A percentile compares a stretch with the other conserved stretches of the same genome.
These are phyloP conservation scores for Pouteria glomerata DNA, from an alignment of 148 eudicot genomes.

Conservation along the genomic window DNA sequence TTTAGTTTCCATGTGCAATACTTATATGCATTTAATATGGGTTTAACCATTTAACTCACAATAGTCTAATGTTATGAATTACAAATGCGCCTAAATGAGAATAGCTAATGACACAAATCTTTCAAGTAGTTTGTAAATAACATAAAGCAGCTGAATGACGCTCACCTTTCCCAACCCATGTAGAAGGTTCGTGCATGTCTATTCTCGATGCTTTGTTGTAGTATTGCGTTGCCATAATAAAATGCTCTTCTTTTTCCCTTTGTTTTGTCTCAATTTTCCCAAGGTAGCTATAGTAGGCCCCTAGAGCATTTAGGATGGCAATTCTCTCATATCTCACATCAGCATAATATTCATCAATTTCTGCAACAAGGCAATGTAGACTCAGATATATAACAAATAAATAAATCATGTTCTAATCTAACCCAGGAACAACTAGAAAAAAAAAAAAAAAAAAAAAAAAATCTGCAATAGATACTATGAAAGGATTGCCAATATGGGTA, in stretches of 20 bases:
- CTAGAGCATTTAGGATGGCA: slow-evolving; percentile 90
- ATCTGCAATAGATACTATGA: not conserved
- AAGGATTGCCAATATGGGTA: not conserved
- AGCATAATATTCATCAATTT: slow-evolving; percentile 89
- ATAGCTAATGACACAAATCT: too few relatives aligned
- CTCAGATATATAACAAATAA: slow-evolving; percentile 1
- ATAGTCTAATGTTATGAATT: too few relatives aligned
- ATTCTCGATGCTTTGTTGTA: slow-evolving; percentile 91
- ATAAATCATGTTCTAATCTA: not conserved
- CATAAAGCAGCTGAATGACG: not conserved
- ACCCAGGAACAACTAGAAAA: not conserved
- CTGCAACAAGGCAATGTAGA: slow-evolving; percentile 39
- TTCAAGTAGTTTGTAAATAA: not conserved
- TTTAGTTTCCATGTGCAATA: not conserved
- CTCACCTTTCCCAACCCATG: slow-evolving; percentile 97
- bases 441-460: not conserved
- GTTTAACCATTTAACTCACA: not conserved
- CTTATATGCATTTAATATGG: not conserved
- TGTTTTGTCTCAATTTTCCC: slow-evolving; percentile 80
- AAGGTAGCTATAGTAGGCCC: slow-evolving; percentile 80
- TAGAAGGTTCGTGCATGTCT: slow-evolving; percentile 93
- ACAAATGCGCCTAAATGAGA: too few relatives aligned
- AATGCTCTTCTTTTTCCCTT: slow-evolving; percentile 73
- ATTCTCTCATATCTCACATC: slow-evolving; percentile 89
- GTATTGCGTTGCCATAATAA: slow-evolving; percentile 63